Evolutionary conservation across 805 yeast species (phyloP).

Genomic region (Scheffersomyces amazonensis): DNA sequence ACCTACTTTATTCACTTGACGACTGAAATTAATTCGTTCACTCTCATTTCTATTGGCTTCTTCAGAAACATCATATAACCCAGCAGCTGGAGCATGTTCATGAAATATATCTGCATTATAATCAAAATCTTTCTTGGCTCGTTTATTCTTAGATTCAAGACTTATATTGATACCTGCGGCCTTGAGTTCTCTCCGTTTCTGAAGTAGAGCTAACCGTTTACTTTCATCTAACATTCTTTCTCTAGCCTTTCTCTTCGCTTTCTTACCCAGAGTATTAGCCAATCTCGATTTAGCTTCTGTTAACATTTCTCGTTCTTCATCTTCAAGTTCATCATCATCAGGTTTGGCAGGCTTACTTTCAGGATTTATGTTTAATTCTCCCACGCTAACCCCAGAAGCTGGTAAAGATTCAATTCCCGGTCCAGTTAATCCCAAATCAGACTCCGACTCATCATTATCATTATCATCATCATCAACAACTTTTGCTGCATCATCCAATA

Average conservation of each 20-base stretch:
- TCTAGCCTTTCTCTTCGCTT: slow-evolving; percentile 85
- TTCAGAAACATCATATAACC: slow-evolving; percentile 64
- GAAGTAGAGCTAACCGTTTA: slow-evolving; percentile 68
- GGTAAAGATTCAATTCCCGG: slow-evolving; percentile 52
- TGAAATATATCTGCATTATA: slow-evolving; percentile 82
- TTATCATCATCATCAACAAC: slow-evolving; percentile 20
- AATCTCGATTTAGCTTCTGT: slow-evolving; percentile 92
- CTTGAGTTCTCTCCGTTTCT: slow-evolving; percentile 76
- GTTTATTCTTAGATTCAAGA: slow-evolving; percentile 50
- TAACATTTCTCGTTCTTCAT: slow-evolving; percentile 87
- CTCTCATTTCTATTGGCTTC: slow-evolving; percentile 47
- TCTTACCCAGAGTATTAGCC: slow-evolving; percentile 91
- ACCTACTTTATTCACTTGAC: slow-evolving; percentile 43
- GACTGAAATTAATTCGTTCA: slow-evolving; percentile 41
- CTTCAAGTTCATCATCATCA: slow-evolving; percentile 75
- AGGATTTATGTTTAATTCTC: slow-evolving; percentile 65
- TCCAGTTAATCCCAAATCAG: slow-evolving; percentile 43
- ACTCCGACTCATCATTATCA: slow-evolving; percentile 4
- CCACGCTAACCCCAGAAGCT: slow-evolving; percentile 40
- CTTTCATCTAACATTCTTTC: slow-evolving; percentile 82
- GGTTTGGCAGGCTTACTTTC: slow-evolving; percentile 82
- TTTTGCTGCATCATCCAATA: slow-evolving; percentile 53
- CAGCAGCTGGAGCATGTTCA: slow-evolving; percentile 65
- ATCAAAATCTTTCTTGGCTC: slow-evolving; percentile 63
- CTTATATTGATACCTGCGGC: slow-evolving; percentile 68